phyloP scores from a whole-genome alignment of 2,329 filamentous ascomycete genomes.

The Xylaria sp. region DNA sequence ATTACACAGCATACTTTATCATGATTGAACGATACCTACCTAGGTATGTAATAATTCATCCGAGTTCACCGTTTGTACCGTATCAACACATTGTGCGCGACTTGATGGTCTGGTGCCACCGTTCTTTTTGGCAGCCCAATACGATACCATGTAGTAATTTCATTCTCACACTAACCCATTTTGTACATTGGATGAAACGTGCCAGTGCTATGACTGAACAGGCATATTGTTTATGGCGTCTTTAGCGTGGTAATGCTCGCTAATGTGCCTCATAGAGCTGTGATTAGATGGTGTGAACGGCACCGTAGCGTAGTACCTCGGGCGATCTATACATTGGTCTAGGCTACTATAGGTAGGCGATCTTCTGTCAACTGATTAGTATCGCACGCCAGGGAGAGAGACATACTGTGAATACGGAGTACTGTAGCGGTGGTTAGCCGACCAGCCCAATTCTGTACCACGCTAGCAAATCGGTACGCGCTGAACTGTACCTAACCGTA shows the following conservation, averaged over 20 bases:
- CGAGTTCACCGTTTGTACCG: background rate
- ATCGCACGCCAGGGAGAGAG: background rate
- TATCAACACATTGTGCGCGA: background rate
- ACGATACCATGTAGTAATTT: background rate
- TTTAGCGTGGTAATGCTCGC: background rate
- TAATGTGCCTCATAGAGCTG: background rate
- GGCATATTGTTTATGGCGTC: conserved; percentile 1
- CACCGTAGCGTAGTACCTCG: background rate
- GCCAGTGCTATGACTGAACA: background rate
- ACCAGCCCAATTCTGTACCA: background rate
- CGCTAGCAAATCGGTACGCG: conserved; percentile 11
- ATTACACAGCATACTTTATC: background rate
- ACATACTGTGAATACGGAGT: too few relatives aligned
- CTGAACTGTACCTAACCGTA: conserved; percentile 7
- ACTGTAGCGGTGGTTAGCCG: background rate
- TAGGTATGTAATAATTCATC: too few relatives aligned
- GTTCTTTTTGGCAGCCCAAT: background rate
- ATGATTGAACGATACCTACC: background rate
- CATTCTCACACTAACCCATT: background rate
- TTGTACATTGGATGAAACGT: conserved; percentile 5
- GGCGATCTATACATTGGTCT: background rate
- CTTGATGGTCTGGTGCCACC: background rate
- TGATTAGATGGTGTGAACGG: background rate
- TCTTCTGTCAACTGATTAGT: conserved; percentile 17
- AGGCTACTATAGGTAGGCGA: conserved; percentile 19